phyloP scores from a whole-genome alignment of 1,284 basidiomycete genomes.

The Wolfiporia cocos region DNA sequence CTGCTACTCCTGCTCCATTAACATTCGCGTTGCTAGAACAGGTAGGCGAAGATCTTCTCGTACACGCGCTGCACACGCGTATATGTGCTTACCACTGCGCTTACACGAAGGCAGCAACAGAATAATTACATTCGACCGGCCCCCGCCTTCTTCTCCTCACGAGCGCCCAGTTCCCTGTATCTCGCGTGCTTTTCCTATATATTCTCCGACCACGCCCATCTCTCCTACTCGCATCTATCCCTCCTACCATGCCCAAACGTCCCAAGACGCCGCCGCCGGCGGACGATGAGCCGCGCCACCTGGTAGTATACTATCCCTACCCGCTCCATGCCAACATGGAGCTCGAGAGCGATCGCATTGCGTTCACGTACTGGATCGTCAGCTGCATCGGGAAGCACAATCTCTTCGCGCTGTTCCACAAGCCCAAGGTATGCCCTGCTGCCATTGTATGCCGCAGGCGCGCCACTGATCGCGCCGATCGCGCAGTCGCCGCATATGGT shows the following conservation, averaged over 20 bases:
- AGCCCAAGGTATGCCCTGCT: conserved; percentile 46
- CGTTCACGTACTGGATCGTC: conserved; percentile 60
- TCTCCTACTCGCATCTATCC: too few relatives aligned
- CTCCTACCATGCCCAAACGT: conserved; percentile 61
- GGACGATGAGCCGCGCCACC: conserved; percentile 51
- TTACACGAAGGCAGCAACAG: too few relatives aligned
- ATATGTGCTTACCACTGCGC: too few relatives aligned
- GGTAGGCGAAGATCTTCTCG: too few relatives aligned
- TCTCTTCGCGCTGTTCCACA: conserved; percentile 52
- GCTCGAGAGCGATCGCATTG: conserved; percentile 38
- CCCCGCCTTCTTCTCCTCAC: too few relatives aligned
- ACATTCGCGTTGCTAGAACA: too few relatives aligned
- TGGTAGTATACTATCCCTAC: conserved; percentile 57
- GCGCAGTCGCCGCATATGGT: conserved; percentile 58
- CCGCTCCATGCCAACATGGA: conserved; percentile 52
- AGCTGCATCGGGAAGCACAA: conserved; percentile 40
- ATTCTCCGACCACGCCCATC: too few relatives aligned
- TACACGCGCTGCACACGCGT: too few relatives aligned
- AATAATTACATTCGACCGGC: too few relatives aligned
- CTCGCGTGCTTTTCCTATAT: too few relatives aligned
- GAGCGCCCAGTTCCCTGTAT: too few relatives aligned
- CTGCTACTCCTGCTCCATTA: too few relatives aligned
- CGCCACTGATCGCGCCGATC: not conserved
- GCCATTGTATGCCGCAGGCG: not conserved
- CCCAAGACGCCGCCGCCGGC: conserved; percentile 47